phyloP scores from a whole-genome alignment of 208 protist species.

The Wallacemonas sp. region DNA sequence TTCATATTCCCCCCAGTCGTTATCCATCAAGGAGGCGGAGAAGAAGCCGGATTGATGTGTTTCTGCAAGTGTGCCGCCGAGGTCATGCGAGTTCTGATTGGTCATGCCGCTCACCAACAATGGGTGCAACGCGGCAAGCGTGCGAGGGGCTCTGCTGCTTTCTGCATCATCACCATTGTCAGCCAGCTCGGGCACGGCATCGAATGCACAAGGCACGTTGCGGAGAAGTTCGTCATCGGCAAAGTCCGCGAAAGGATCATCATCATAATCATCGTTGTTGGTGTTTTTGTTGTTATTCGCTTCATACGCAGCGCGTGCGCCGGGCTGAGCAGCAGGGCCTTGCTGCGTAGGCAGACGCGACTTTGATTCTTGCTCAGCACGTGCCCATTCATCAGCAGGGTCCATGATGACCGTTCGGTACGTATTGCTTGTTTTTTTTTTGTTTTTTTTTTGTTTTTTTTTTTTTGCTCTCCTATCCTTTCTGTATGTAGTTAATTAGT shows the following conservation, averaged over 20 bases:
- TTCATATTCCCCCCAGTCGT: constrained; percentile 12
- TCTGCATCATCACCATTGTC: not conserved
- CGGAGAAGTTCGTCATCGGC: constrained; percentile 48
- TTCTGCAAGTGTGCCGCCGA: not conserved
- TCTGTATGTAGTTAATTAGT: no score
- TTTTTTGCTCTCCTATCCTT: not conserved
- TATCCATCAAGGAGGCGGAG: not conserved
- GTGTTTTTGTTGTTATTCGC: constrained; percentile 4
- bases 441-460: constrained; percentile 7
- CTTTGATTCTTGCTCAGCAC: no score
- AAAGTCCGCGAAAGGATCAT: constrained; percentile 29
- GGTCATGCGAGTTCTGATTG: not conserved
- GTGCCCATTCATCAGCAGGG: constrained; percentile 13
- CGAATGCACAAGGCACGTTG: constrained; percentile 40
- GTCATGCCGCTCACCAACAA: not conserved
- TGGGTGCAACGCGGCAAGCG: not conserved
- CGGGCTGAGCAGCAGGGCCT: no score
- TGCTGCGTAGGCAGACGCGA: no score
- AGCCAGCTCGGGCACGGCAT: constrained; percentile 15
- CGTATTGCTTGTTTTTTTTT: not conserved
- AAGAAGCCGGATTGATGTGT: constrained; percentile 14
- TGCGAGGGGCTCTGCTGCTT: not conserved
- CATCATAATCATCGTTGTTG: constrained; percentile 3
- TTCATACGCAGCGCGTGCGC: no score
- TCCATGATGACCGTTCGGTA: constrained; percentile 2